Evolutionary conservation across 2,329 filamentous ascomycete species (phyloP).

Genomic region (Penicillium sp.): DNA sequence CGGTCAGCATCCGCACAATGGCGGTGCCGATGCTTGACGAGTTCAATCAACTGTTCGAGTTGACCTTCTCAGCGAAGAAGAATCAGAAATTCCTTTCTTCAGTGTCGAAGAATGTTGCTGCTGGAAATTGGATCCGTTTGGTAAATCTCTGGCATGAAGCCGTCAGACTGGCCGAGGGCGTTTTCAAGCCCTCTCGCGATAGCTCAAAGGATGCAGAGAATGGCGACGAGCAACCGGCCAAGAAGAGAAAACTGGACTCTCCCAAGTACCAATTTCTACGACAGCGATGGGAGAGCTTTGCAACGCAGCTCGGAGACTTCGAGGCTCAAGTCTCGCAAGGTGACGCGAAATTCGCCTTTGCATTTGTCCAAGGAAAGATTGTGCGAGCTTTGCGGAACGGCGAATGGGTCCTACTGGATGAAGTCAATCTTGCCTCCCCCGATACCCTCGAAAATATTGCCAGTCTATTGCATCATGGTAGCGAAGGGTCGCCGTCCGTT

Average conservation of each 20-base stretch:
- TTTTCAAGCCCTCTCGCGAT: conserved; percentile 53
- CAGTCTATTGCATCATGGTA: conserved; percentile 74
- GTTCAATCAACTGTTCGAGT: conserved; percentile 83
- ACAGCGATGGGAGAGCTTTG: conserved; percentile 77
- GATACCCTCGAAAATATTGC: conserved; percentile 93
- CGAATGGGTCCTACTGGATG: conserved; percentile 94
- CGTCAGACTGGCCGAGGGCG: conserved; percentile 77
- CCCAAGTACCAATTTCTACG: conserved; percentile 55
- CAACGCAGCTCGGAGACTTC: conserved; percentile 70
- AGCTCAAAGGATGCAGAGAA: conserved; percentile 37
- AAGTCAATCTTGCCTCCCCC: conserved; percentile 92
- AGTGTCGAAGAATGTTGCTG: conserved; percentile 73
- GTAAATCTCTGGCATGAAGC: conserved; percentile 86
- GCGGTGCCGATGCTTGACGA: conserved; percentile 89
- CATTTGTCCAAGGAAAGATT: conserved; percentile 93
- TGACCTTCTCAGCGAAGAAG: conserved; percentile 82
- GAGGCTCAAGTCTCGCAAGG: conserved; percentile 70
- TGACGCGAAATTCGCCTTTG: conserved; percentile 83
- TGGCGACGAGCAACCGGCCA: conserved; percentile 61
- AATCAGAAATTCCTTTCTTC: conserved; percentile 84
- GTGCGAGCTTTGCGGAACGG: conserved; percentile 94
- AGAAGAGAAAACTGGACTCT: conserved; percentile 65
- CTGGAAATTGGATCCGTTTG: conserved; percentile 81
- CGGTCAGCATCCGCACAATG: conserved; percentile 82
- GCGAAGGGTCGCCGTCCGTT: conserved; percentile 71